phyloP scores from a whole-genome alignment of 108 stramenopile species.

The Mayamaea pseudoterrestris region DNA sequence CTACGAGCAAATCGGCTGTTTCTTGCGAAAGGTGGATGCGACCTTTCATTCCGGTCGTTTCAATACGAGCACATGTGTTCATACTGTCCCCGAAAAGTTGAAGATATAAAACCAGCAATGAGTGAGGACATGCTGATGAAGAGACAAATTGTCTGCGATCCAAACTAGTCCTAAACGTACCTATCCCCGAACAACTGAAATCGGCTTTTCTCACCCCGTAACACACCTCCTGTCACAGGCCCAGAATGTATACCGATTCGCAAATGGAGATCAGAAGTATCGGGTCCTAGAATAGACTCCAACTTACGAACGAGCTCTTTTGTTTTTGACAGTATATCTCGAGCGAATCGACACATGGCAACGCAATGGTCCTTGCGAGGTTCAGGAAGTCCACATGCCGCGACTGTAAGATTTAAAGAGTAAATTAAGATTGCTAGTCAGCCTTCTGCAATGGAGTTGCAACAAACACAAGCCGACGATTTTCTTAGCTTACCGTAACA shows the following conservation, averaged over 20 bases:
- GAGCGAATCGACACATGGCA: slow-evolving; percentile 25
- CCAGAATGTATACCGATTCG: slow-evolving; percentile 29
- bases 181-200: slow-evolving; percentile 28
- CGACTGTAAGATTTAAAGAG: too few species aligned
- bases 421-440: too few species aligned
- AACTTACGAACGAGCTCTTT: slow-evolving; percentile 9
- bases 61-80: slow-evolving; percentile 49
- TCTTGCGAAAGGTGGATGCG: slow-evolving; percentile 42
- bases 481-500: too few species aligned
- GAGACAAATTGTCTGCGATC: neutral
- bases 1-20: slow-evolving; percentile 26
- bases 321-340: slow-evolving; percentile 20
- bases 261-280: slow-evolving; percentile 20
- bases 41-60: slow-evolving; percentile 24
- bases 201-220: slow-evolving; percentile 2
- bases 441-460: too few species aligned
- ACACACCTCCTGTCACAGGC: slow-evolving; percentile 12
- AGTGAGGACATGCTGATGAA: neutral
- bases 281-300: slow-evolving; percentile 13
- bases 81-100: slow-evolving; percentile 38
- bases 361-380: slow-evolving; percentile 26
- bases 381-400: slow-evolving; percentile 18
- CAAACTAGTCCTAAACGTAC: neutral
- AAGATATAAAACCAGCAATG: neutral
- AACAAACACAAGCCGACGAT: too few species aligned